Percentiles rank a stretch among this genome's conserved stretches.
phyloP scores from a whole-genome alignment of 495 filamentous ascomycete species.

The Aspergillus panamensis region DNA sequence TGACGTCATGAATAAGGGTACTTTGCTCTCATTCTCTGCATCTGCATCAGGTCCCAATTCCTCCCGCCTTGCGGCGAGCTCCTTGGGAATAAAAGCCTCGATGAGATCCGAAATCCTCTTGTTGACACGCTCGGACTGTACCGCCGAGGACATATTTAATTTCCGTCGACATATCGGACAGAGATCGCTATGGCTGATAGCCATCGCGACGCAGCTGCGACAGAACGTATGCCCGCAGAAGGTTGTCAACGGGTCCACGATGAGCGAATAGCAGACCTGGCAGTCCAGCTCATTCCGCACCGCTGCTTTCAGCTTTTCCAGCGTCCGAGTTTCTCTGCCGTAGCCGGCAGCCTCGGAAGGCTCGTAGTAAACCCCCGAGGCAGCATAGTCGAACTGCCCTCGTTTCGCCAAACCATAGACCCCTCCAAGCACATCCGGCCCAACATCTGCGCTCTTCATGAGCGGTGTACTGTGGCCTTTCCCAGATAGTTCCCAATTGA shows the following conservation, averaged over 20 bases:
- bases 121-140: conserved; percentile 58
- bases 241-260: conserved; percentile 78
- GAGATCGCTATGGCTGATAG: conserved; percentile 68
- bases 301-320: conserved; percentile 57
- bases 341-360: conserved; percentile 34
- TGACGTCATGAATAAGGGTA: conserved; percentile 78
- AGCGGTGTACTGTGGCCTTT: conserved; percentile 32
- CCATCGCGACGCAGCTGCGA: conserved; percentile 67
- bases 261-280: conserved; percentile 77
- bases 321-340: conserved; percentile 36
- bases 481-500: conserved; percentile 42
- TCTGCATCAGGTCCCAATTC: conserved; percentile 49
- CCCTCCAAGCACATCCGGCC: conserved; percentile 24
- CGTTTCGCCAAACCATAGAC: conserved; percentile 30
- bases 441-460: conserved; percentile 19
- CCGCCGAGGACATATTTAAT: conserved; percentile 57
- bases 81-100: conserved; percentile 61
- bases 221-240: conserved; percentile 89
- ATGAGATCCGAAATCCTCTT: conserved; percentile 57
- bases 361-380: conserved; percentile 53
- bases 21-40: conserved; percentile 51
- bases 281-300: conserved; percentile 73
- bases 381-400: conserved; percentile 33
- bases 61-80: conserved; percentile 54
- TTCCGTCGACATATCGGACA: conserved; percentile 76